These are phyloP conservation scores for Iberis pinnata DNA, from an alignment of 345 rosid species.

Conservation along the genomic window DNA sequence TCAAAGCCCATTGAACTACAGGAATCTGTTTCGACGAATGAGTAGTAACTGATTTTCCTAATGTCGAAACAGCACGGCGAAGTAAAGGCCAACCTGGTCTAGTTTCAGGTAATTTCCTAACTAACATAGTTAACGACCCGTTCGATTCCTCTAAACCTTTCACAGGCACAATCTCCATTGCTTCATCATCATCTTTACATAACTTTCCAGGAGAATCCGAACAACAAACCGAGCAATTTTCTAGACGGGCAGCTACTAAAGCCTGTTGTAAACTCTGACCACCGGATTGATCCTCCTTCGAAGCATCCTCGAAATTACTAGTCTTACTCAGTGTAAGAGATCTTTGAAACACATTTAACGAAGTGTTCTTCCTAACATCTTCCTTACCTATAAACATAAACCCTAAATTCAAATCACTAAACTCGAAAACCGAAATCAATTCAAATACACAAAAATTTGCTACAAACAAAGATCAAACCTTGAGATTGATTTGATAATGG, in stretches of 20 bases:
- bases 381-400: constrained; percentile 38
- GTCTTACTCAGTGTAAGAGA: constrained; percentile 40
- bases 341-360: constrained; percentile 53
- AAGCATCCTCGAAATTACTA: constrained; percentile 25
- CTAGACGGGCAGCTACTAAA: constrained; percentile 34
- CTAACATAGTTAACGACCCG: constrained; percentile 36
- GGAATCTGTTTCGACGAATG: constrained; percentile 46
- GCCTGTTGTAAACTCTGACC: constrained; percentile 40
- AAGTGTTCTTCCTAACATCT: constrained; percentile 37
- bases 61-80: constrained; percentile 35
- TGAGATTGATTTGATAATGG: constrained; percentile 32
- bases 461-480: constrained; percentile 33
- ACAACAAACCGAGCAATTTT: constrained; percentile 59
- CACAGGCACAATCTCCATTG: constrained; percentile 53
- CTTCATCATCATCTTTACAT: constrained; percentile 27
- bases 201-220: constrained; percentile 15
- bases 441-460: not conserved
- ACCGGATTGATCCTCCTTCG: constrained; percentile 16
- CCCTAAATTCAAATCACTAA: not conserved
- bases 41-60: constrained; percentile 26
- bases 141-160: constrained; percentile 33
- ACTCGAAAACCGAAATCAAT: no score
- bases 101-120: constrained; percentile 44
- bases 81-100: constrained; percentile 90
- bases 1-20: constrained; percentile 59